These are phyloP conservation scores for Apium graveolens DNA, from an alignment of 129 eudicot genomes.

Conservation along the genomic window DNA sequence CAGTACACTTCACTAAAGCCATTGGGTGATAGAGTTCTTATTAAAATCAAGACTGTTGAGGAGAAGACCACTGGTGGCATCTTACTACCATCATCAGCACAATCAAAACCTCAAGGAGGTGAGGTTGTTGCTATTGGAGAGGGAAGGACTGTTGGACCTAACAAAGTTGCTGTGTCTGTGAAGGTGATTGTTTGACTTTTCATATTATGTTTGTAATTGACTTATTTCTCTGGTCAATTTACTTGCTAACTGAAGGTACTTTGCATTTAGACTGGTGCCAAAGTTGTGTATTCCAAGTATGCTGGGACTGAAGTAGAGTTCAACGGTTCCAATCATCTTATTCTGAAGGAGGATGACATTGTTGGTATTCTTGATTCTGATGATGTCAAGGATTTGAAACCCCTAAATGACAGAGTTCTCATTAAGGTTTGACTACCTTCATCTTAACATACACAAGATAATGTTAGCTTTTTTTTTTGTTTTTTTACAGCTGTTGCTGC, in stretches of 20 bases:
- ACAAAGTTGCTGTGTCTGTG: conserved; percentile 45
- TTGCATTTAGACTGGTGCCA: conserved; percentile 51
- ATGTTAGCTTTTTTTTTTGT: not conserved
- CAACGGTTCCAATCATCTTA: conserved; percentile 61
- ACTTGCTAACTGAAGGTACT: conserved; percentile 5
- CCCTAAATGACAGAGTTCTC: conserved; percentile 80
- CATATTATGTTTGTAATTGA: not conserved
- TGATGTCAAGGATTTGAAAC: conserved; percentile 80
- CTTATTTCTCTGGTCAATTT: not conserved
- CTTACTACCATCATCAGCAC: conserved; percentile 67
- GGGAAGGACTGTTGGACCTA: conserved; percentile 67
- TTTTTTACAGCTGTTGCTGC: not conserved
- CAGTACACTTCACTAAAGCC: conserved; percentile 90
- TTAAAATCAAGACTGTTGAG: conserved; percentile 69
- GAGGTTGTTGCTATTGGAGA: conserved; percentile 92
- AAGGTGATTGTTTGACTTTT: conserved; percentile 35
- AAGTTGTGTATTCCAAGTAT: conserved; percentile 81
- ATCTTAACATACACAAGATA: not conserved
- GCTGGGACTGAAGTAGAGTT: conserved; percentile 89
- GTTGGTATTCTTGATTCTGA: conserved; percentile 84
- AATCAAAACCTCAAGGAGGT: conserved; percentile 77
- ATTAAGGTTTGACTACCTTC: conserved; percentile 46
- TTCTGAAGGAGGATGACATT: conserved; percentile 85
- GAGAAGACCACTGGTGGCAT: conserved; percentile 78
- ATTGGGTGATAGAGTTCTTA: conserved; percentile 73